Evolutionary conservation across 306 rosid genomes (phyloP).

Genomic region (Malus orientalis): DNA sequence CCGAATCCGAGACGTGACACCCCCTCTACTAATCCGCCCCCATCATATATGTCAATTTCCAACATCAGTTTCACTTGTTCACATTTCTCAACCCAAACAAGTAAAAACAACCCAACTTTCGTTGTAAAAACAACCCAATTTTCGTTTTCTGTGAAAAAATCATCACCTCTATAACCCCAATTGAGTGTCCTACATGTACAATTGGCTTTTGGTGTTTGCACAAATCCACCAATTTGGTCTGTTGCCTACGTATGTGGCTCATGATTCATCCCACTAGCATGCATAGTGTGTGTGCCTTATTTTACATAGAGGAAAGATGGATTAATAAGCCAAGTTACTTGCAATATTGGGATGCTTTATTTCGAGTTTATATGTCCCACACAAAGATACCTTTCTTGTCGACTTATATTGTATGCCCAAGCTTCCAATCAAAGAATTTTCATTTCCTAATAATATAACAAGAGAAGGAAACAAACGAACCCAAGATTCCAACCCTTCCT

Average conservation of each 20-base stretch:
- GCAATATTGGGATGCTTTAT: slow-evolving; percentile 20
- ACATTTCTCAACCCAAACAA: not conserved
- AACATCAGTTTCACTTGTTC: too few species aligned
- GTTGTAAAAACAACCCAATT: not conserved
- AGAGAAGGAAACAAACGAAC: slow-evolving; percentile 5
- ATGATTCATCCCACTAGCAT: not conserved
- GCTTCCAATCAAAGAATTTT: slow-evolving; percentile 1
- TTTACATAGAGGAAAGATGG: not conserved
- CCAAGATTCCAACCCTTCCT: slow-evolving; percentile 7
- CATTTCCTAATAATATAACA: not conserved
- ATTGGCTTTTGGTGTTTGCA: not conserved
- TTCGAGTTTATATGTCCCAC: slow-evolving; percentile 2
- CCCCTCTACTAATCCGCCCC: too few species aligned
- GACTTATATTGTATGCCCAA: not conserved
- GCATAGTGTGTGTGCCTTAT: not conserved
- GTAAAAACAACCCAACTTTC: not conserved
- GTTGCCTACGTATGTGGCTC: not conserved
- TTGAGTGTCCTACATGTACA: not conserved
- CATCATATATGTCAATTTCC: too few species aligned
- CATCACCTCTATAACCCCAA: not conserved
- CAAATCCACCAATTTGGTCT: not conserved
- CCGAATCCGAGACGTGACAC: too few species aligned
- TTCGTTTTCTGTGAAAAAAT: not conserved
- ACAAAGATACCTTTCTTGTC: slow-evolving; percentile 18
- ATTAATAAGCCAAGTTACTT: slow-evolving; percentile 4